phyloP scores from a whole-genome alignment of 176 grass and related monocot species.

The Chrysopogon serrulatus region DNA sequence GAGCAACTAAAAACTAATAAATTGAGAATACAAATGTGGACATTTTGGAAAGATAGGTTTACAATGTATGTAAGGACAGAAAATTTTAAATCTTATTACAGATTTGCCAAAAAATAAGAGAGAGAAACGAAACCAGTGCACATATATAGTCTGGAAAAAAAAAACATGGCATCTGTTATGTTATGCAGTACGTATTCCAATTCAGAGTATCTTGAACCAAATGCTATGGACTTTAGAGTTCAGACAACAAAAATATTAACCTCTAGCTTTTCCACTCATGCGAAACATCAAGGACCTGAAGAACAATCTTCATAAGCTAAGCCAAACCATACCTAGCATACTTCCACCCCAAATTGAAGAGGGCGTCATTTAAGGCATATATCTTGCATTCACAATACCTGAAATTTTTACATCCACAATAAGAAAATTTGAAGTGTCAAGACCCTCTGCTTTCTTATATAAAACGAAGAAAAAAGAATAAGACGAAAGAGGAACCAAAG shows the following conservation, averaged over 20 bases:
- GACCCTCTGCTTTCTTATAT: background rate
- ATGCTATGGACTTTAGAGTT: background rate
- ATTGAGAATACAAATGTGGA: background rate
- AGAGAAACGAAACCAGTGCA: background rate
- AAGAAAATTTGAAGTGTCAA: background rate
- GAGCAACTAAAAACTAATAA: background rate
- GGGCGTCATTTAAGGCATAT: conserved; percentile 53
- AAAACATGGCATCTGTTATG: background rate
- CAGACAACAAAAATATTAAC: background rate
- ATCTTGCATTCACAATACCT: conserved; percentile 91
- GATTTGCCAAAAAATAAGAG: background rate
- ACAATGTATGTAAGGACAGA: background rate
- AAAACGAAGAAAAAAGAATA: background rate
- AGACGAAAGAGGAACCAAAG: background rate
- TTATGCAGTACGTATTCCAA: background rate
- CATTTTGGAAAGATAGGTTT: background rate
- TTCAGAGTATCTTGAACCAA: background rate
- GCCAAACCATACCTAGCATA: conserved; percentile 58
- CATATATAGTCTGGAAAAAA: background rate
- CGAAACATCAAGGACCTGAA: background rate
- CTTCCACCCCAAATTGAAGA: conserved; percentile 60
- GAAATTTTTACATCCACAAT: background rate
- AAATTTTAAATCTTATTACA: background rate
- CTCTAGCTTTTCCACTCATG: conserved; percentile 1
- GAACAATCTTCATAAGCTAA: background rate